Base-by-base conservation (phyloP, 768 basidiomycete species). In the Amanita molliuscula region DNA sequence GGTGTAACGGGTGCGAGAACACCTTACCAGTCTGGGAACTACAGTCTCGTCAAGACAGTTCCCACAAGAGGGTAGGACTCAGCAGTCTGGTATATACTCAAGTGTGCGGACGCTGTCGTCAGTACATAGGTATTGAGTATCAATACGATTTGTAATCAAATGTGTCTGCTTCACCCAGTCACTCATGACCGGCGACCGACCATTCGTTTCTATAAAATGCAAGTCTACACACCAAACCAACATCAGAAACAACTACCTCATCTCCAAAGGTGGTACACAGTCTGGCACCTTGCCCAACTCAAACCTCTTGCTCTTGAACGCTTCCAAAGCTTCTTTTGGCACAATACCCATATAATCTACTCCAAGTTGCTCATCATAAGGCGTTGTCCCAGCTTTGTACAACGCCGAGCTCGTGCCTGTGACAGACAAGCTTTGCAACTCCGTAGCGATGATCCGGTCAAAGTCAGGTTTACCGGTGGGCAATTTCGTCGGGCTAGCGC, bases 281-380 rank as follows among this genome's bases (percentile, higher is more conserved):
- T 85, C 84, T 1, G 86, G 86, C 42, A 89, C 71, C 53, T 74
- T 74, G 43, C 61, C 81, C 78, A 77, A 84, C 58, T 78, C 79
- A 56, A 88, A 89, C 63, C 65, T 77, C 48, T 68, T 65, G 16
- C 64, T 64, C 54, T 67, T 59, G 57, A 87, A 88, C 35, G 80
- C 79, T 5, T 74, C 73, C 56, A 70, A 60, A 47, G 69, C 75
- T 4, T 57, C 59, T 43, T 66, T 58, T 2, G 87, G 83, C 21
- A 88, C 55, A 16, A 76, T 60, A 45, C 75, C 65, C 31, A 68
- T 52, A 62, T 88, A 89, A 55, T 81, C 72, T n/a, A 57, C 55
- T 5, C 84, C 84, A 28, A 88, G 67, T 21, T 73, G 58, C 28
- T 50, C 56, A 51, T 80, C 78, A 56, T 84, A 85, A 50, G 75